Evolutionary conservation across 2,329 filamentous ascomycete species (phyloP).

Genomic region (Canariomyces notabilis): DNA sequence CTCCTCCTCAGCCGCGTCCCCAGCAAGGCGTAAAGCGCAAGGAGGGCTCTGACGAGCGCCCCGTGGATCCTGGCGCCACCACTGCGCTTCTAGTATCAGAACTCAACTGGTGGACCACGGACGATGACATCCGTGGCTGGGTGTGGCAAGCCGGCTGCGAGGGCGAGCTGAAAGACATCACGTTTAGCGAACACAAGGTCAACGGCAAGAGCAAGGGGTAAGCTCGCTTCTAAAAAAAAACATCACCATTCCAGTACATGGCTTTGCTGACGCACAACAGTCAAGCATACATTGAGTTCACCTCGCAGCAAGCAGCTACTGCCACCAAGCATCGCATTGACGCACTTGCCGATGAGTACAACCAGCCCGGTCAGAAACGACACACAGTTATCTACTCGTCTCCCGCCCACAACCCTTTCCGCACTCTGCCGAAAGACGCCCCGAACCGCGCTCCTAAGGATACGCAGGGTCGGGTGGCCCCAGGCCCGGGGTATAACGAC

Average conservation of each 20-base stretch:
- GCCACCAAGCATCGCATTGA: conserved; percentile 81
- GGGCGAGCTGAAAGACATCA: conserved; percentile 82
- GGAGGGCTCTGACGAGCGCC: conserved; percentile 53
- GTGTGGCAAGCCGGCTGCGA: conserved; percentile 74
- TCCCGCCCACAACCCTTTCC: conserved; percentile 78
- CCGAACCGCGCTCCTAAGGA: conserved; percentile 65
- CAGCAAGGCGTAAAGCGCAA: conserved; percentile 58
- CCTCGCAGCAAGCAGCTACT: conserved; percentile 76
- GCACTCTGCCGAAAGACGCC: conserved; percentile 83
- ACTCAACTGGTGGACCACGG: conserved; percentile 93
- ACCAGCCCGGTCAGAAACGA: conserved; percentile 59
- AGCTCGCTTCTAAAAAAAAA: conserved; percentile 27
- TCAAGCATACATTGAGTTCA: conserved; percentile 80
- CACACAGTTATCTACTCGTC: conserved; percentile 70
- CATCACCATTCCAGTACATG: neutral
- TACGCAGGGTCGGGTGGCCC: conserved; percentile 48
- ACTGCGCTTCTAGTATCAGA: conserved; percentile 81
- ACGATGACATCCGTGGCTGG: conserved; percentile 91
- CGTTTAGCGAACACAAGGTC: conserved; percentile 97
- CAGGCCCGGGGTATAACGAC: conserved; percentile 45
- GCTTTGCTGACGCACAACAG: conserved; percentile 33
- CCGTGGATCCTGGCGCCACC: conserved; percentile 55
- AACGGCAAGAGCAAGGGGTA: conserved; percentile 99
- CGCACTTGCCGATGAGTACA: conserved; percentile 47
- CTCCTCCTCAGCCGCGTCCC: conserved; percentile 31